A percentile compares a stretch with the other conserved stretches of the same genome.
Evolutionary conservation across 164 flowering plant species (phyloP).

Genomic region (Aristolochia californica): DNA sequence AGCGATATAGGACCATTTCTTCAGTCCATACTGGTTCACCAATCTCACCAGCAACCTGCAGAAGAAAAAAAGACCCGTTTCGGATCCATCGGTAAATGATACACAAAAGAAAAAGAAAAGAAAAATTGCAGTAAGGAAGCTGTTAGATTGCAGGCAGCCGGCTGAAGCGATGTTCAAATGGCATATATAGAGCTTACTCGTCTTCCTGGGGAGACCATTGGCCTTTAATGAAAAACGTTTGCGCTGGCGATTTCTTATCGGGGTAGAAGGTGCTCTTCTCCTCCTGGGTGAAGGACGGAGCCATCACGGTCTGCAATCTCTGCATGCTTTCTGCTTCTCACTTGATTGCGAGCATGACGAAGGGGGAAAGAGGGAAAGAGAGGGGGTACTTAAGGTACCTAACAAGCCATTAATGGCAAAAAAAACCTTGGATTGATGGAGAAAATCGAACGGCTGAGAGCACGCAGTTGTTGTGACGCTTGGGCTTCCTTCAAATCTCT

Average conservation of each 20-base stretch:
- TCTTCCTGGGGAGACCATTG: constrained; percentile 37
- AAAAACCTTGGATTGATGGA: too few relatives aligned
- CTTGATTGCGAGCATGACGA: too few relatives aligned
- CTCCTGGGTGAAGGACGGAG: not conserved
- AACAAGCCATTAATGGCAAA: too few relatives aligned
- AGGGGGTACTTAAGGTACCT: not conserved
- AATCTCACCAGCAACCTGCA: constrained; percentile 25
- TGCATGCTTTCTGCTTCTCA: too few relatives aligned
- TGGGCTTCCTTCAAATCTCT: too few relatives aligned
- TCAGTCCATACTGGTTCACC: constrained; percentile 25
- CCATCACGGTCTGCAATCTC: too few relatives aligned
- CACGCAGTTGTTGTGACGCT: too few relatives aligned
- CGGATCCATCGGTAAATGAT: not conserved
- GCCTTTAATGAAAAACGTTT: constrained; percentile 16
- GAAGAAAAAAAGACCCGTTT: not conserved
- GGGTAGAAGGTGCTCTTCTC: not conserved
- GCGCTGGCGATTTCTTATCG: not conserved
- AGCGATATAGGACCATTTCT: constrained; percentile 38
- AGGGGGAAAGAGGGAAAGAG: too few relatives aligned
- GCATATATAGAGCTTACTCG: constrained; percentile 11
- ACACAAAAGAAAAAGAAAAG: not conserved
- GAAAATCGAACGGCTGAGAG: too few relatives aligned
- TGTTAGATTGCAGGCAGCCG: not conserved
- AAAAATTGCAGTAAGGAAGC: not conserved
- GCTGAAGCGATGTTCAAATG: not conserved